These are phyloP conservation scores for Zarea fungicola DNA, from an alignment of 2,329 filamentous ascomycete genomes.

Conservation along the genomic window DNA sequence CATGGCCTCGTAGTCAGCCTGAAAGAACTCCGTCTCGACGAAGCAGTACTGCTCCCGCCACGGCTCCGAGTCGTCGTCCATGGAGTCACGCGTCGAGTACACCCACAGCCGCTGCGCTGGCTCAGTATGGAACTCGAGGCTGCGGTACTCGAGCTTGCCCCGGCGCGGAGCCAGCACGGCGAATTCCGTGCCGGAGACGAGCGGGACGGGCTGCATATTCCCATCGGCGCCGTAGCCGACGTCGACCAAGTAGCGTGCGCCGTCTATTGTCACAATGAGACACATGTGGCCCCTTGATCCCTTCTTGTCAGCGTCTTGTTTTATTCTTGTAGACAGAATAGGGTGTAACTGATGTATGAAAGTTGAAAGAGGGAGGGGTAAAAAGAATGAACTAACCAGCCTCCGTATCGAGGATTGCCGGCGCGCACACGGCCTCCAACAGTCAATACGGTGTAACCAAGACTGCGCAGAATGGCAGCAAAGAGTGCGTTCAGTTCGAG, in stretches of 20 bases:
- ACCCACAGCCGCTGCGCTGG: conserved; percentile 34
- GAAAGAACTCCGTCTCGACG: conserved; percentile 42
- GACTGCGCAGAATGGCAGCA: conserved; percentile 38
- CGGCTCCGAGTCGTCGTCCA: conserved; percentile 22
- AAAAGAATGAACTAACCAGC: conserved; percentile 20
- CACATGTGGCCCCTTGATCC: conserved; percentile 50
- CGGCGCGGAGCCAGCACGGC: conserved; percentile 38
- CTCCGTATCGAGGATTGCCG: conserved; percentile 18
- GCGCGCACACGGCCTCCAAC: conserved; percentile 40
- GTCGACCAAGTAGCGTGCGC: conserved; percentile 47
- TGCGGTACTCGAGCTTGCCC: conserved; percentile 37
- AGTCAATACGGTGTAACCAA: conserved; percentile 47
- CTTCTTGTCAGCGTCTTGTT: neutral
- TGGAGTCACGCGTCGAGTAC: conserved; percentile 29
- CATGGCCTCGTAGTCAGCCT: conserved; percentile 42
- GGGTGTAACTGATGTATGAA: neutral
- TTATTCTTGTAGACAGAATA: neutral
- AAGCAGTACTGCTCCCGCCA: conserved; percentile 49
- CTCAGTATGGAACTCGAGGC: conserved; percentile 28
- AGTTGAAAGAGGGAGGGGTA: neutral
- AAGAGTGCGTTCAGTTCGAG: conserved; percentile 45
- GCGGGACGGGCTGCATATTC: conserved; percentile 27
- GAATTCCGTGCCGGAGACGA: conserved; percentile 22
- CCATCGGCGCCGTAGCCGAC: conserved; percentile 54
- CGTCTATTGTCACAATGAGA: conserved; percentile 50